A percentile compares a stretch with the other conserved stretches of the same genome.
Conservation (phyloP, 257 asterid genomes). For the Rhazya stricta region DNA sequence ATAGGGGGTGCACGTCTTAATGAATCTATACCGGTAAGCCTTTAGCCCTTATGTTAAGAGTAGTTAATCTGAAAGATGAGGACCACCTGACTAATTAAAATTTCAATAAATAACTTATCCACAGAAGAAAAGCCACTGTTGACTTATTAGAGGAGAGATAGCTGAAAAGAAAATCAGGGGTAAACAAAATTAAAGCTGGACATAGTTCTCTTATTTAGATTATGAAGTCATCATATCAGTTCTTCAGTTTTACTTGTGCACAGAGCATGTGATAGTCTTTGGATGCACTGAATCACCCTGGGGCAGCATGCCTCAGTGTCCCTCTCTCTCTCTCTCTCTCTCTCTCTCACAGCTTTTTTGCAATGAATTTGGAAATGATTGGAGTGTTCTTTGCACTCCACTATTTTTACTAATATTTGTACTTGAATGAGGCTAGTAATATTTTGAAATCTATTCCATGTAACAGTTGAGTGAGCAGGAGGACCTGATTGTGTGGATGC, state of each 20-base stretch:
- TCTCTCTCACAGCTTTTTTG: not conserved
- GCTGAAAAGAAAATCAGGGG: not conserved
- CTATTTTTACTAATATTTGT: not conserved
- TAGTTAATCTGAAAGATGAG: not conserved
- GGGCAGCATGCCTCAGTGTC: not conserved
- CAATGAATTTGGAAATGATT: not conserved
- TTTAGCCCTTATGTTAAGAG: not conserved
- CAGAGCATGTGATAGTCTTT: not conserved
- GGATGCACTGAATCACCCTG: not conserved
- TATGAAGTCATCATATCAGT: not conserved
- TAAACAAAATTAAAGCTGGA: not conserved
- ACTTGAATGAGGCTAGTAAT: slow-evolving; percentile 7
- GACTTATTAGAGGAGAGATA: not conserved
- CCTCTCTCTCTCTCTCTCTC: not conserved
- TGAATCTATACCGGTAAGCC: slow-evolving; percentile 54
- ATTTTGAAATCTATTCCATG: slow-evolving; percentile 20
- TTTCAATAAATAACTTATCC: not conserved
- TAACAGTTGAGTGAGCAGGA: slow-evolving; percentile 71
- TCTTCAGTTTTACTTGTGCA: not conserved
- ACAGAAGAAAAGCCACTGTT: not conserved
- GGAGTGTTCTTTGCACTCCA: not conserved
- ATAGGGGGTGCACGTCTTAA: slow-evolving; percentile 62
- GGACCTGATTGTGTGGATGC: slow-evolving; percentile 91
- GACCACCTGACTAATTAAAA: not conserved
- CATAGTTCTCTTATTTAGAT: not conserved